Evolutionary conservation across 345 rosid species (phyloP), one percentile per base, ranked within the genome.

Genomic region (Toxicodendron radicans): DNA sequence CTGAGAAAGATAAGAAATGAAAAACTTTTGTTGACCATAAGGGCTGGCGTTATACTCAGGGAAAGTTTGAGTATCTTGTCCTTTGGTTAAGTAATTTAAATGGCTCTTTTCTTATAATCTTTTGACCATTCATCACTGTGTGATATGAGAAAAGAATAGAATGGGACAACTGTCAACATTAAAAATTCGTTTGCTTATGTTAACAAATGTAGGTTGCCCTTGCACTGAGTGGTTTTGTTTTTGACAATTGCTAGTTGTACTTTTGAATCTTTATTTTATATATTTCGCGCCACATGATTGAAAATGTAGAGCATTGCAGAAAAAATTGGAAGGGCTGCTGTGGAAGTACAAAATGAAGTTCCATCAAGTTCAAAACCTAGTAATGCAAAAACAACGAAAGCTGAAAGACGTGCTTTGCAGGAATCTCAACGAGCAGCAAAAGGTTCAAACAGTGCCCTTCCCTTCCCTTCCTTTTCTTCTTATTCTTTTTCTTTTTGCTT

Each of bases 351-450:
- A 66, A 82, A 76, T 73, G 92, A 83, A 48, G 73, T 33, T 30
- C 79, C 83, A 58, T 21, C 83, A 17, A 83, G 57, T 58, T 78
- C 80, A 17, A 78, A 84, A 71, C 57, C 88, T 6, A 56, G 73
- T 73, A 91, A 89, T 82, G 87, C 84, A 12, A 89, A 87, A 75
- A 83, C 90, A 18, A 85, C 89, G 17, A 91, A 89, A 80, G 89
- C 94, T 66, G 97, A 89, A 75, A 82, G 91, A 52, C 92, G 91
- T 66, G 89, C 91, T 58, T 62, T 88, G 75, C 94, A 89, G 76
- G 92, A 91, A 66, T 83, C 91, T 66, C 91, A 89, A 58, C 80
- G 92, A 23, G 90, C 91, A 68, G 91, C 87, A 49, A 86, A 79
- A 86, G 89, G 89, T 86, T 63, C 48, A n/a, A 70, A 52, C n/a